Conservation (phyloP, 371 early-diverging fungal species). For the Lichtheimia ornata region DNA sequence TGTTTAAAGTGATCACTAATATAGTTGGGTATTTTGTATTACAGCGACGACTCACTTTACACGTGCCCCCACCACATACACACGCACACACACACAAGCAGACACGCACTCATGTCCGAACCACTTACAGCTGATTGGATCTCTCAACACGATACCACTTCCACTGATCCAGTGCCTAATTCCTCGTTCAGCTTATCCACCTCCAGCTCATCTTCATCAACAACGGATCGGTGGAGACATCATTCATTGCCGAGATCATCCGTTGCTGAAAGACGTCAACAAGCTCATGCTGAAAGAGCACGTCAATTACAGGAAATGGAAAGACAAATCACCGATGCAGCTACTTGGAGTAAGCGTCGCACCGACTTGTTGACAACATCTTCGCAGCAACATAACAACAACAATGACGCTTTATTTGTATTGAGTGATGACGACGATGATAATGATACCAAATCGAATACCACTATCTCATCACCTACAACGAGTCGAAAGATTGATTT, state of each 20-base stretch:
- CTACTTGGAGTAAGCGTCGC: conserved; percentile 34
- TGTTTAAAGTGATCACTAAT: no score
- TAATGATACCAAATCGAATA: background rate
- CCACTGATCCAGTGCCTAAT: conserved; percentile 6
- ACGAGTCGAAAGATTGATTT: conserved; percentile 22
- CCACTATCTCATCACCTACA: background rate
- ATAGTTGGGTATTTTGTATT: background rate
- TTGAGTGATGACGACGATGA: background rate
- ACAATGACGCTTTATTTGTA: background rate
- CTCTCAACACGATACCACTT: background rate
- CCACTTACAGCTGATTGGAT: no score
- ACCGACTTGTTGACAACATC: conserved; percentile 26
- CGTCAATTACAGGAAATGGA: conserved; percentile 45
- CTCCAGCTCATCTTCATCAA: conserved; percentile 14
- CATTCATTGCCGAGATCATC: background rate
- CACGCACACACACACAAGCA: no score
- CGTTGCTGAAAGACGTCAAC: conserved; percentile 24
- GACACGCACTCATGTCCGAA: no score
- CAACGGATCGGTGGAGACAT: conserved; percentile 7
- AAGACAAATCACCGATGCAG: conserved; percentile 37
- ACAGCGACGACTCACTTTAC: background rate
- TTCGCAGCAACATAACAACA: conserved; percentile 8
- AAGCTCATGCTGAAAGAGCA: conserved; percentile 38
- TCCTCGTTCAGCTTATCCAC: conserved; percentile 12
- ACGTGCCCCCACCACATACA: background rate